Base-by-base conservation (phyloP, 768 basidiomycete species). In the Dentipellis sp. region DNA sequence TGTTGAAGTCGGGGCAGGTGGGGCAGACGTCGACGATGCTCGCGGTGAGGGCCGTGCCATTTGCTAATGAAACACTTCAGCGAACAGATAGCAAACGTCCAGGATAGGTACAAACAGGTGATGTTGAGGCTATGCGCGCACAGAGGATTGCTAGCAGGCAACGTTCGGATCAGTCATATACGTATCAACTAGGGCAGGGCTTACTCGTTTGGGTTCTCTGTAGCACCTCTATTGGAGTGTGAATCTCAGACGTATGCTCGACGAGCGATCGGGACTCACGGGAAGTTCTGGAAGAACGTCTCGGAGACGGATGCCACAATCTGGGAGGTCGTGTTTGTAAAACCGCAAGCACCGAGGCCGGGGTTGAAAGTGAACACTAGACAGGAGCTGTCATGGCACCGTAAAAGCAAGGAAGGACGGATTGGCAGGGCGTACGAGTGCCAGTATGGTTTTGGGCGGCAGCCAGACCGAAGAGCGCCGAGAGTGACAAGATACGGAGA, bases 321-420 rank as follows among this genome's bases (percentile, higher is more conserved):
- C 54, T 74, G 69, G 14, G 61, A 34, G 39, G 56, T 65, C 3
- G 62, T 68, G 62, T 74, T 74, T 16, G 68, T 69, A 59, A 67
- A 66, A 9, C 73, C 74, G 52, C 74, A 75, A 0, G 74, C 73
- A 17, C 74, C 74, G 34, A 70, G 65, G 16, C 67, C 71, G 16
- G 71, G 69, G 4, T 50, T 58, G 59, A 72, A 74, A 38, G 63
- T 60, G 64, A 71, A 73, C 38, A 71, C 71, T 73, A 51, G 37
- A 17, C 5, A 3, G 17, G 9, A 10, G 12, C 10, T 10, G 39
- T 23, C 10, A 53, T 6, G 14, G 4, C n/a, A 14, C 2, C 11
- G 6, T 36, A 53, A 1, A 1, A 1, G 16, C n/a, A 9, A 12
- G 2, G 34, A 17, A 7, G 6, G 29, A 19, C 3, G 23, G 6